Percentiles rank a stretch among this genome's conserved stretches.
Evolutionary conservation across 345 rosid species (phyloP).

Genomic region (Acer campestre): DNA sequence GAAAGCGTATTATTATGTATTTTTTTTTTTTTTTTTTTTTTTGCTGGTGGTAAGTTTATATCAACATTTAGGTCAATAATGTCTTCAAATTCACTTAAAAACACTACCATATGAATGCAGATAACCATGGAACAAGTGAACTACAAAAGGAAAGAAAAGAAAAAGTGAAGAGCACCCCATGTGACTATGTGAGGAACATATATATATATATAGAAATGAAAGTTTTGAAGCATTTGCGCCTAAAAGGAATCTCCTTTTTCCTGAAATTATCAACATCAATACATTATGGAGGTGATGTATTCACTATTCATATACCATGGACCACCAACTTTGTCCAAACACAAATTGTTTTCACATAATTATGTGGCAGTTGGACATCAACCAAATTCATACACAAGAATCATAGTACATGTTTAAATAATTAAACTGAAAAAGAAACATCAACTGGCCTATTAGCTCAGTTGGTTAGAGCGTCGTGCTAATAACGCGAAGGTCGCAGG

Average conservation of each 20-base stretch:
- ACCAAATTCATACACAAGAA: neutral
- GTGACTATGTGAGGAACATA: neutral
- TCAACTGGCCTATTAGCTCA: slow-evolving; percentile 63
- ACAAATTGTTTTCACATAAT: slow-evolving; percentile 1
- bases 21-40: neutral
- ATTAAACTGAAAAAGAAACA: too few species aligned
- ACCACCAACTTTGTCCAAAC: neutral
- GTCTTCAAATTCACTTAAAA: neutral
- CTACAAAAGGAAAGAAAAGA: neutral
- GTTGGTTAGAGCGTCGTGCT: slow-evolving; percentile 97
- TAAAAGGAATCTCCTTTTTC: neutral
- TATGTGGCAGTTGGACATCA: neutral
- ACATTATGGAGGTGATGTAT: neutral
- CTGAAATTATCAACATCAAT: neutral
- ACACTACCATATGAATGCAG: neutral
- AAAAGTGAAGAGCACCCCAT: neutral
- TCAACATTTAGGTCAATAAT: neutral
- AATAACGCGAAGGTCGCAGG: slow-evolving; percentile 95
- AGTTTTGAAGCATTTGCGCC: neutral
- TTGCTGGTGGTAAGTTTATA: neutral
- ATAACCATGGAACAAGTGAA: neutral
- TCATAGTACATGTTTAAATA: too few species aligned
- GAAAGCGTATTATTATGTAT: neutral
- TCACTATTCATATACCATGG: too few species aligned
- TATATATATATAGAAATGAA: neutral